Conservation (phyloP, 179 eudicot genomes). For the Camellia oleifera region DNA sequence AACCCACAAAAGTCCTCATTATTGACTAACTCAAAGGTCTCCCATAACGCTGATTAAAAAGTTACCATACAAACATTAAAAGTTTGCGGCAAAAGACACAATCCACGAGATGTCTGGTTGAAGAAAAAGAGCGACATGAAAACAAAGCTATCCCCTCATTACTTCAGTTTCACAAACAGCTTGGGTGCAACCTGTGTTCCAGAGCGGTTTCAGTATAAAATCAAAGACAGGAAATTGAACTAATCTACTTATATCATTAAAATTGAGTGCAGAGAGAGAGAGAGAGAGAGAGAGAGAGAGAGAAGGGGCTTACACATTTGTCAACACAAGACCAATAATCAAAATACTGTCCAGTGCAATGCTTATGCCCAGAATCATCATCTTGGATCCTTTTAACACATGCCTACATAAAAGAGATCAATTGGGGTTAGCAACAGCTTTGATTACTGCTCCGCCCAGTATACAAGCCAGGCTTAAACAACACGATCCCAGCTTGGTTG, state of each 20-base stretch:
- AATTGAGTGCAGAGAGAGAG: not conserved
- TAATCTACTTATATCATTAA: not conserved
- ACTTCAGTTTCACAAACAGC: slow-evolving; percentile 35
- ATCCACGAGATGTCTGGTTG: slow-evolving; percentile 10
- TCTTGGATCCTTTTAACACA: slow-evolving; percentile 38
- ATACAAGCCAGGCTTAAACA: not conserved
- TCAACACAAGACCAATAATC: slow-evolving; percentile 43
- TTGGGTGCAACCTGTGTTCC: slow-evolving; percentile 22
- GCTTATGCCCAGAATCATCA: slow-evolving; percentile 39
- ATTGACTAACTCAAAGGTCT: slow-evolving; percentile 11
- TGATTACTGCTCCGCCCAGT: not conserved
- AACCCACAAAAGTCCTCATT: slow-evolving; percentile 8
- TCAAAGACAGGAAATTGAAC: not conserved
- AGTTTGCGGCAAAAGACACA: slow-evolving; percentile 3
- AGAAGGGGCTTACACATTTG: slow-evolving; percentile 36
- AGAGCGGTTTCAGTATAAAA: not conserved
- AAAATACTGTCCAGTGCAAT: slow-evolving; percentile 47
- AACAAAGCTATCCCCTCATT: slow-evolving; percentile 9
- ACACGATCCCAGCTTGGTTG: not conserved
- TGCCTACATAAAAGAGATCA: slow-evolving; percentile 23
- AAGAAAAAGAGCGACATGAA: not conserved
- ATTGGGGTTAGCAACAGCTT: not conserved
- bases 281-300: not conserved
- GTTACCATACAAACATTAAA: slow-evolving; percentile 3
- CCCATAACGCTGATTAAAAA: not conserved